These are phyloP conservation scores for Trichophyton verrucosum DNA, from an alignment of 2,329 filamentous ascomycete genomes.

Conservation along the genomic window DNA sequence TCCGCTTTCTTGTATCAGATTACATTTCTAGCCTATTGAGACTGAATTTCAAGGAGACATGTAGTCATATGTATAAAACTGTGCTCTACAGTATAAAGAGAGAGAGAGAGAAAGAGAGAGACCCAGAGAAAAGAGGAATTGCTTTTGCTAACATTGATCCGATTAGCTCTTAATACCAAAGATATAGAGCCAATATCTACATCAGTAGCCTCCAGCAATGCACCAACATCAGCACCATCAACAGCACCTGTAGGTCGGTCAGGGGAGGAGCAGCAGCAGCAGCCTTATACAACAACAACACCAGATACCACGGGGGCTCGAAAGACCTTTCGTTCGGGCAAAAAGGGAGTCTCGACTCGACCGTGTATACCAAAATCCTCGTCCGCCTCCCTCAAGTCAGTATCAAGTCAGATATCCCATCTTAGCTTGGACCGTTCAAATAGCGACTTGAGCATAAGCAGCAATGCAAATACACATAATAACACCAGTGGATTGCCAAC, in stretches of 20 bases:
- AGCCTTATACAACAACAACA: no score
- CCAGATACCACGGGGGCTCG: neutral
- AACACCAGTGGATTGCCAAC: neutral
- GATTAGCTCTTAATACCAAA: conserved; percentile 1
- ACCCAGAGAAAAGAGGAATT: neutral
- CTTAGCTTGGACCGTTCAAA: conserved; percentile 11
- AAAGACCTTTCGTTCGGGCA: neutral
- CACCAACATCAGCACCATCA: no score
- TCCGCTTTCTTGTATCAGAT: neutral
- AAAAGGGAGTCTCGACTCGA: conserved; percentile 17
- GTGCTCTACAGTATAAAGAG: neutral
- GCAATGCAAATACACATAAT: neutral
- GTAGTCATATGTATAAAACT: neutral
- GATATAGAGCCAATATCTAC: neutral
- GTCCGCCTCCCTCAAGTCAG: conserved; percentile 15
- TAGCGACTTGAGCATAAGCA: conserved; percentile 2
- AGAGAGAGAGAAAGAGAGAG: neutral
- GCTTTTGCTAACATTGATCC: neutral
- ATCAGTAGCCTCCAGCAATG: neutral
- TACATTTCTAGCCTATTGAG: neutral
- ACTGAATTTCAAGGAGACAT: neutral
- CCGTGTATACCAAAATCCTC: conserved; percentile 11
- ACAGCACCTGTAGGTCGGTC: neutral
- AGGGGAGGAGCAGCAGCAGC: neutral
- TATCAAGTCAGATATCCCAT: conserved; percentile 15